Percentiles rank a stretch among this genome's conserved stretches.
These are phyloP conservation scores for Ceraceosorus guamensis DNA, from an alignment of 1,284 basidiomycete genomes.

Conservation along the genomic window DNA sequence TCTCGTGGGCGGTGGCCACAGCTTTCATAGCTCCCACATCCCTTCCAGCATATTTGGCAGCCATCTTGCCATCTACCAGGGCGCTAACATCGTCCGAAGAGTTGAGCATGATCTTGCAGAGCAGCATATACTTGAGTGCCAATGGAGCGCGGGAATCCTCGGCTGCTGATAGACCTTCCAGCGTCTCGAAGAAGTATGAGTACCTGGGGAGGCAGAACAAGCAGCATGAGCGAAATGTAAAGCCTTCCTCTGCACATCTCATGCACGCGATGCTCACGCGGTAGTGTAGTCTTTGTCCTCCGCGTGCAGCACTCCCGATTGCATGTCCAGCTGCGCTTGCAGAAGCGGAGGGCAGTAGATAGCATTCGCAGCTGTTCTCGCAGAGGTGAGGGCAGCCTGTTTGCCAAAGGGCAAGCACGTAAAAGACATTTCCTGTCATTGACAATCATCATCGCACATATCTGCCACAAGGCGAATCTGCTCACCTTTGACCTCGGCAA, in stretches of 20 bases:
- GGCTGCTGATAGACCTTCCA: slow-evolving; percentile 65
- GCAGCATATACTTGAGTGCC: slow-evolving; percentile 91
- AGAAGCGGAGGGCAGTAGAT: slow-evolving; percentile 94
- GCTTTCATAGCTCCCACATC: slow-evolving; percentile 94
- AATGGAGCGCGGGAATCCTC: slow-evolving; percentile 61
- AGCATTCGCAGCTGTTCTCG: slow-evolving; percentile 87
- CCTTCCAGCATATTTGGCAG: slow-evolving; percentile 67
- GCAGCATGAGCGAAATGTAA: slow-evolving; percentile 3
- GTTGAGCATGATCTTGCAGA: slow-evolving; percentile 97
- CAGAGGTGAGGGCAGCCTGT: slow-evolving; percentile 80
- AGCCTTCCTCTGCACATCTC: not conserved
- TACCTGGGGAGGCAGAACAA: slow-evolving; percentile 52
- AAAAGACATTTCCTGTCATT: not conserved
- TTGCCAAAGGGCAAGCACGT: not conserved
- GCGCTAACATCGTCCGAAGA: slow-evolving; percentile 84
- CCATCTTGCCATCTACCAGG: slow-evolving; percentile 77
- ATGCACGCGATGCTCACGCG: slow-evolving; percentile 50
- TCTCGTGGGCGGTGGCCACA: slow-evolving; percentile 84
- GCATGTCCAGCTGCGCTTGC: slow-evolving; percentile 85
- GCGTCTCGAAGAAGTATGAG: slow-evolving; percentile 95
- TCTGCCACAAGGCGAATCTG: slow-evolving; percentile 2
- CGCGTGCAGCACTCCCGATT: slow-evolving; percentile 83
- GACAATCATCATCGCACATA: not conserved
- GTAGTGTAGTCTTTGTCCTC: slow-evolving; percentile 98
- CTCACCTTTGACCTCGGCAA: slow-evolving; percentile 80